These are phyloP conservation scores for Madurella fahalii DNA, from an alignment of 2,329 filamentous ascomycete genomes.

Conservation along the genomic window DNA sequence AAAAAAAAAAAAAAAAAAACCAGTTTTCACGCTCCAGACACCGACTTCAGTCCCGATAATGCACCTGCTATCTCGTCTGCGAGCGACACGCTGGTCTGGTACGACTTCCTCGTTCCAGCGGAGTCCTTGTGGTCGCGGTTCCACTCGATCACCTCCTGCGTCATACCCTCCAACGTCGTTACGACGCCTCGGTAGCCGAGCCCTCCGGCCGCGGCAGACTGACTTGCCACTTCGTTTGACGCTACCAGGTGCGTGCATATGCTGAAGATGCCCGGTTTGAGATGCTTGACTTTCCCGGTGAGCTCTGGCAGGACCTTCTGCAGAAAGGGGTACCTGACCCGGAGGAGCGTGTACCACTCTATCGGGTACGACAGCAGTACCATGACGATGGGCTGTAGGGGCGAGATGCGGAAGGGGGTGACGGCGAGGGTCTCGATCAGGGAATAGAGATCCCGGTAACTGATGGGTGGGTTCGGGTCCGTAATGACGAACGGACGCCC, in stretches of 20 bases:
- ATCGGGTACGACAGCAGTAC: conserved; percentile 35
- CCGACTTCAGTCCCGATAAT: conserved; percentile 3
- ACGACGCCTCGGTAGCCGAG: conserved; percentile 37
- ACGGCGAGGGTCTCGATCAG: conserved; percentile 33
- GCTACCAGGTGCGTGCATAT: conserved; percentile 39
- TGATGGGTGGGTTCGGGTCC: conserved; percentile 40
- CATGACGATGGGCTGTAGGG: conserved; percentile 33
- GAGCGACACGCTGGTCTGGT: conserved; percentile 37
- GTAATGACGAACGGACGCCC: conserved; percentile 40
- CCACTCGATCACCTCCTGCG: conserved; percentile 40
- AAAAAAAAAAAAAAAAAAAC: neutral
- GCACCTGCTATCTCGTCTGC: conserved; percentile 37
- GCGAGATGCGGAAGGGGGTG: conserved; percentile 34
- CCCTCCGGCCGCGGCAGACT: conserved; percentile 34
- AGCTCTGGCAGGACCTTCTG: conserved; percentile 31
- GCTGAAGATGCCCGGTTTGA: conserved; percentile 39
- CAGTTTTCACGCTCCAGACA: neutral
- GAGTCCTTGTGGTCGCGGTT: conserved; percentile 34
- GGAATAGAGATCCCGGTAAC: conserved; percentile 35
- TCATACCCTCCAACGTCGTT: conserved; percentile 39
- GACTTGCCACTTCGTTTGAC: conserved; percentile 31
- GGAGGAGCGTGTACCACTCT: conserved; percentile 36
- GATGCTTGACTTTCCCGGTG: conserved; percentile 32
- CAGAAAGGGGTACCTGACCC: conserved; percentile 27
- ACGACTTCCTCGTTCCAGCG: conserved; percentile 26